Evolutionary conservation across 805 yeast genomes (phyloP), one percentile per base, ranked within the genome.

Genomic region (Wickerhamomyces chambardii): DNA sequence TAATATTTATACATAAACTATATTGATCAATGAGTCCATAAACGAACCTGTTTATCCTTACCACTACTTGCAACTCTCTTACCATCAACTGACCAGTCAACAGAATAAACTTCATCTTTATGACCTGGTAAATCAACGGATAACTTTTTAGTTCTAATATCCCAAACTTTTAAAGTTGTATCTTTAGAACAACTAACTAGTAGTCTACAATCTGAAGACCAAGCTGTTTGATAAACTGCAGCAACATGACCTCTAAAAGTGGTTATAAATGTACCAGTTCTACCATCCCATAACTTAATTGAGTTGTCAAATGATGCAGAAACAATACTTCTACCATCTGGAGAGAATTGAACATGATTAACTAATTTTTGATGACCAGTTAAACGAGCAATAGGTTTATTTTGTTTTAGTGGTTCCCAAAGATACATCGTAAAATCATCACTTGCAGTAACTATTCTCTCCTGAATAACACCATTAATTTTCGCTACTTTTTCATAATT

Each of bases 51-150:
- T 58, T 89, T 92, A 57, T 92, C 98, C 54, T 87, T 89, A 35
- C 98, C 97, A 16, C 97, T 98, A 55, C 96, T 84, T n/a, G 90
- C 95, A 11, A 92, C 97, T 45, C 80, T 70, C 44, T 73, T 74
- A 31, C 98, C 98, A 55, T 92, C 98, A 37, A 82, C 76, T 64
- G 96, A 84, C 98, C 98, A 92, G 51, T 92, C 98, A 4, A 92
- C 96, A 1, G 97, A 94, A 55, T 75, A 92, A 1, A 92, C 95
- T 60, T 92, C 98, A 52, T 92, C 98, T 14, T 78, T 65, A 54
- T 92, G 98, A 1, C 98, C 98, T 0, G 98, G 98, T 39, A 92
- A 70, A 58, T 92, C 98, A 15, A 81, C 85, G 39, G 77, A 72
- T 37, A 92, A 64, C 53, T 90, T 90, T 43, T 81, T 70, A 4